A percentile compares a stretch with the other conserved stretches of the same genome.
These are phyloP conservation scores for Cydonia oblonga DNA, from an alignment of 331 rosid species.

Conservation along the genomic window DNA sequence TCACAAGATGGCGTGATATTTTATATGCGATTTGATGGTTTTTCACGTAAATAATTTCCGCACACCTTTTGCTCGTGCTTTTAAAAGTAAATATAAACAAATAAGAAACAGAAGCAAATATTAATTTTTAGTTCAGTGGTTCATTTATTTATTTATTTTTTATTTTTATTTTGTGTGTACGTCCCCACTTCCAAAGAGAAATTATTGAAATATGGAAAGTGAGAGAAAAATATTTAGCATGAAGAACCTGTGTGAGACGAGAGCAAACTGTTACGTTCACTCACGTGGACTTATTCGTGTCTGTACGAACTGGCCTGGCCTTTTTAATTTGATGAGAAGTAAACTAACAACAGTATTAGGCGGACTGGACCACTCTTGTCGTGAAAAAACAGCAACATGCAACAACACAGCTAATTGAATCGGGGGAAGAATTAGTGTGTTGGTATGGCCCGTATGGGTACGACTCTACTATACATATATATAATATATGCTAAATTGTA, in stretches of 20 bases:
- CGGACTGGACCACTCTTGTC: neutral
- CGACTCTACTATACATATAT: neutral
- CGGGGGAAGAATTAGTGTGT: neutral
- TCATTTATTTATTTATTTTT: neutral
- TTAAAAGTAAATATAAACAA: neutral
- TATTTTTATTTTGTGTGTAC: too few species aligned
- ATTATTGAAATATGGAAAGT: neutral
- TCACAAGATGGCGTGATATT: neutral
- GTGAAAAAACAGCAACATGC: neutral
- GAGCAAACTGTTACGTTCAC: slow-evolving; percentile 7
- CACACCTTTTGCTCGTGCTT: neutral
- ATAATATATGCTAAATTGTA: neutral
- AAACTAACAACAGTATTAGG: neutral
- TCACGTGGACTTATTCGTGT: slow-evolving; percentile 28
- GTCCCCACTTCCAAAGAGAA: neutral
- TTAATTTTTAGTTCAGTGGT: neutral
- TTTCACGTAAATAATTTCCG: neutral
- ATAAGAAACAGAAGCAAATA: too few species aligned
- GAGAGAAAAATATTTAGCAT: neutral
- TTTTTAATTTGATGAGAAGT: neutral
- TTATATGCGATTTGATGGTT: neutral
- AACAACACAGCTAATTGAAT: neutral
- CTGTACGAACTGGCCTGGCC: neutral
- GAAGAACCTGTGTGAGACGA: slow-evolving; percentile 12
- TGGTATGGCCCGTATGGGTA: neutral